Conservation (phyloP, 805 yeast genomes). For the Metschnikowia cerradonensis region DNA sequence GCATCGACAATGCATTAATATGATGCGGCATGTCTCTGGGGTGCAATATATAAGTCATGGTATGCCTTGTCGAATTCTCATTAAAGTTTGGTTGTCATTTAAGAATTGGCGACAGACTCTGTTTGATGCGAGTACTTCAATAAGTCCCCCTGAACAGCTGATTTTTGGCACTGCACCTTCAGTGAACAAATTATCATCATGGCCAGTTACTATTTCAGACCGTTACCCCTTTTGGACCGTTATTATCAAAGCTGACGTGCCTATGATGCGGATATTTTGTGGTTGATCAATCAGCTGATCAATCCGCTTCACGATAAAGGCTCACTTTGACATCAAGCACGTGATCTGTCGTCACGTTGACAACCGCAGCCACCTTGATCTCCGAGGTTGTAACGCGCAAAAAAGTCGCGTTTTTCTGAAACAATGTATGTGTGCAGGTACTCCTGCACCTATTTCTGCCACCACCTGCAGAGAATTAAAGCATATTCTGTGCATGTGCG, state of each 20-base stretch:
- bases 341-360: background rate
- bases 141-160: too few relatives aligned
- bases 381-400: slow-evolving; percentile 1
- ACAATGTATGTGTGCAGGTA: background rate
- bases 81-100: too few relatives aligned
- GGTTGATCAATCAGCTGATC: too few relatives aligned
- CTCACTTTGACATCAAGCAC: background rate
- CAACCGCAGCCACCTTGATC: too few relatives aligned
- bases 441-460: background rate
- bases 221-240: too few relatives aligned
- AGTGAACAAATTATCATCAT: too few relatives aligned
- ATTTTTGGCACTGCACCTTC: too few relatives aligned
- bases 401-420: slow-evolving; percentile 2
- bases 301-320: too few relatives aligned
- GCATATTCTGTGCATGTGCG: slow-evolving; percentile 3
- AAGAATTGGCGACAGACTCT: background rate
- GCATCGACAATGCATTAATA: background rate
- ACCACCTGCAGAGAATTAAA: background rate
- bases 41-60: background rate
- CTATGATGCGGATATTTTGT: too few relatives aligned
- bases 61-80: background rate
- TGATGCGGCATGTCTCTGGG: background rate
- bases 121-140: too few relatives aligned
- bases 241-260: too few relatives aligned
- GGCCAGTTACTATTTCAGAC: too few relatives aligned